These are phyloP conservation scores for Dorcoceras hygrometricum DNA, from an alignment of 257 asterid genomes.

Conservation along the genomic window DNA sequence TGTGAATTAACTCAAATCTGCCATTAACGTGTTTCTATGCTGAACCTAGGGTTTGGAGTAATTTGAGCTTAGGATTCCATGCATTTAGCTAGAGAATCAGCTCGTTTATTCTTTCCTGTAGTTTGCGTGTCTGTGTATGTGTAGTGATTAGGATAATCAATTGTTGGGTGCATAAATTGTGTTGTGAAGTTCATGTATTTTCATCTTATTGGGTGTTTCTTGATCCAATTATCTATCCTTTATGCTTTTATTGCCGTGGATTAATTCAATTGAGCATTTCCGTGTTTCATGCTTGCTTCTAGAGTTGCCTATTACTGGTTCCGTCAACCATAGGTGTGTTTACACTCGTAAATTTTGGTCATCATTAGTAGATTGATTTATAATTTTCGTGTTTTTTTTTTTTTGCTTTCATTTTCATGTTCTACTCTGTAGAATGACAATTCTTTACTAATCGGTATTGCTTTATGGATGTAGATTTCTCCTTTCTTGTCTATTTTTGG, in stretches of 20 bases:
- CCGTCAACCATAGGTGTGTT: neutral
- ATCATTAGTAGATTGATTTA: neutral
- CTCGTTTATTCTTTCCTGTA: constrained; percentile 15
- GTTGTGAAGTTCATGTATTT: neutral
- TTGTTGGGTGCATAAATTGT: neutral
- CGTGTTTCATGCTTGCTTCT: too few species aligned
- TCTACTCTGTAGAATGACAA: neutral
- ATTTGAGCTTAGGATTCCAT: constrained; percentile 28
- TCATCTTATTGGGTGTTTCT: neutral
- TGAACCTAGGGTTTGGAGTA: constrained; percentile 41
- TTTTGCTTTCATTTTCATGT: neutral
- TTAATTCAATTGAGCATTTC: neutral
- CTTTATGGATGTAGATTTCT: neutral
- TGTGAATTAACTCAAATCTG: constrained; percentile 14
- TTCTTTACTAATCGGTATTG: neutral
- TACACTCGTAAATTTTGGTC: neutral
- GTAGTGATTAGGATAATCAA: neutral
- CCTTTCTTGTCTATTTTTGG: neutral
- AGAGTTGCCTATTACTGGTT: neutral
- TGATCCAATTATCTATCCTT: neutral
- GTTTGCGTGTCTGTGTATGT: constrained; percentile 10
- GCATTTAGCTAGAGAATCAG: constrained; percentile 22
- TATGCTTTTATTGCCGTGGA: neutral
- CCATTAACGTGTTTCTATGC: constrained; percentile 11
- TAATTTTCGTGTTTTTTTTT: neutral